Percentiles rank a stretch among this genome's conserved stretches.
Conservation (phyloP, 306 rosid genomes). For the Arachis stenosperma region DNA sequence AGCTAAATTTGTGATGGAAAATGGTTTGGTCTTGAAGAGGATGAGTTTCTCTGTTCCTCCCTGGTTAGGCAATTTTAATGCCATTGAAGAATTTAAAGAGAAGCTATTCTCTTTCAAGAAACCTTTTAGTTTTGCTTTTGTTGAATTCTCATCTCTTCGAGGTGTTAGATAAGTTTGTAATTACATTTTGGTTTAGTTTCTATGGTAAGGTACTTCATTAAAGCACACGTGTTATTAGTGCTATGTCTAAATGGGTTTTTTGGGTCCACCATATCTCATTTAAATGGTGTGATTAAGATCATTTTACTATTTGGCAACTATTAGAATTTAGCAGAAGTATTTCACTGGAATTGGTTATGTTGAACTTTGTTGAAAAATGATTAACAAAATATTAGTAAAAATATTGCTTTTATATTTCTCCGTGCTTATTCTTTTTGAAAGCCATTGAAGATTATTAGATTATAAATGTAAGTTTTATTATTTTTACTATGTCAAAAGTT, state of each 20-base stretch:
- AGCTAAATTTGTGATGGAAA: conserved; percentile 31
- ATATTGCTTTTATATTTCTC: no score
- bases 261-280: neutral
- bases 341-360: neutral
- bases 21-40: conserved; percentile 16
- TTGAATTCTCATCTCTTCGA: conserved; percentile 30
- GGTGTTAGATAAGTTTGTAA: neutral
- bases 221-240: neutral
- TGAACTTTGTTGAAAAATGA: neutral
- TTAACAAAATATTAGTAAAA: neutral
- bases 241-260: no score
- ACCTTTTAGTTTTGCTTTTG: neutral
- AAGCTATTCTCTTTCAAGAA: conserved; percentile 28
- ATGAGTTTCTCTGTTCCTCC: neutral
- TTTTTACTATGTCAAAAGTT: no score
- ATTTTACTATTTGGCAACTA: neutral
- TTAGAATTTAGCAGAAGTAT: no score
- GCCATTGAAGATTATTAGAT: no score
- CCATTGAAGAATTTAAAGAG: conserved; percentile 18
- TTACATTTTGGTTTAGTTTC: neutral
- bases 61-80: rapidly evolving
- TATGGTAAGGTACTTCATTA: no score
- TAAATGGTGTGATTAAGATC: neutral
- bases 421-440: no score
- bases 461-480: no score